Percentiles rank a stretch among this genome's conserved stretches.
These are phyloP conservation scores for Amanita rubescens DNA, from an alignment of 768 basidiomycete species.

Conservation along the genomic window DNA sequence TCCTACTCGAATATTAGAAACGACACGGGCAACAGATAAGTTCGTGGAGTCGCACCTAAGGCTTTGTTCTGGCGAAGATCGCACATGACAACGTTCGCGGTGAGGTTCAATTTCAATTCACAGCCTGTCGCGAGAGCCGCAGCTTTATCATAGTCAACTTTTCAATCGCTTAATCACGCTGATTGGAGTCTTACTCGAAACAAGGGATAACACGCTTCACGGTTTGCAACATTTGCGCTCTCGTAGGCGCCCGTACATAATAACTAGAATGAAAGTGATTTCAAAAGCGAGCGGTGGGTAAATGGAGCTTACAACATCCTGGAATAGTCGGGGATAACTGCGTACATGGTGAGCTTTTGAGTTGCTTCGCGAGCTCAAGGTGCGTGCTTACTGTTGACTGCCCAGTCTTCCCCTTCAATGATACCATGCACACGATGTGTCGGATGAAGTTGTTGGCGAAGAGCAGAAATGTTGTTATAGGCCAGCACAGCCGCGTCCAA, in stretches of 20 bases:
- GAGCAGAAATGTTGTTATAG: slow-evolving; percentile 69
- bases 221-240: slow-evolving; percentile 50
- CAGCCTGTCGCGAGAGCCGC: slow-evolving; percentile 65
- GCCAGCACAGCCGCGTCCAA: slow-evolving; percentile 84
- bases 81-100: too few species aligned
- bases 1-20: too few species aligned
- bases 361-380: neutral
- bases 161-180: too few species aligned
- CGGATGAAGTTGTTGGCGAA: slow-evolving; percentile 77
- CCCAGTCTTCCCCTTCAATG: slow-evolving; percentile 71
- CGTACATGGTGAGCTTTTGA: neutral
- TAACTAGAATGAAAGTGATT: slow-evolving; percentile 33
- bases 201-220: slow-evolving; percentile 59
- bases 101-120: slow-evolving; percentile 32
- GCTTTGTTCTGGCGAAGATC: slow-evolving; percentile 65
- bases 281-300: slow-evolving; percentile 22
- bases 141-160: slow-evolving; percentile 38
- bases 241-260: slow-evolving; percentile 65
- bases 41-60: slow-evolving; percentile 33
- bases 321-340: slow-evolving; percentile 81
- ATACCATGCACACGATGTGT: too few species aligned
- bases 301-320: too few species aligned
- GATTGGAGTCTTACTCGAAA: slow-evolving; percentile 46
- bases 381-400: slow-evolving; percentile 49
- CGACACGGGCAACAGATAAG: neutral